Conservation (phyloP, 768 basidiomycete genomes). For the Pleurotus eryngii region DNA sequence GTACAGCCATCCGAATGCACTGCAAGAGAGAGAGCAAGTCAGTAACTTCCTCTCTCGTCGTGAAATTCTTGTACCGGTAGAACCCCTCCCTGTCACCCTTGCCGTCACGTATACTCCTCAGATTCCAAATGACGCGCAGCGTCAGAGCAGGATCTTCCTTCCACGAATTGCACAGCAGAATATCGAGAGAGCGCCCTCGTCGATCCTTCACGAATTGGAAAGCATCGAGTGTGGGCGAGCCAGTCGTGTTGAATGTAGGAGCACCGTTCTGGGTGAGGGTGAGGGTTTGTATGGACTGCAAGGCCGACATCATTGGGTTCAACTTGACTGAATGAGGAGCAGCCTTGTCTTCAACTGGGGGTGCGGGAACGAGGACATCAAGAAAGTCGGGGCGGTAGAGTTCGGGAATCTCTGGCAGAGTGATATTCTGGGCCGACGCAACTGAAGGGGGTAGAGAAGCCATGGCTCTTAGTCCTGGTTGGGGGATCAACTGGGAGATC, state of each 20-base stretch:
- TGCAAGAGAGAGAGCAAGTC: conserved; percentile 11
- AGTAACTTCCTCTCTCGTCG: neutral
- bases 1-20: conserved; percentile 67
- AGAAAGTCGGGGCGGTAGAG: conserved; percentile 55
- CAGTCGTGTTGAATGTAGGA: conserved; percentile 48
- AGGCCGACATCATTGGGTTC: conserved; percentile 56
- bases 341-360: conserved; percentile 2
- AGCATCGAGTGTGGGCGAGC: conserved; percentile 51
- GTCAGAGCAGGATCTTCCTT: conserved; percentile 54
- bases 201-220: conserved; percentile 41
- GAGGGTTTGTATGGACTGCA: conserved; percentile 37
- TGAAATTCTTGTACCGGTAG: conserved; percentile 37
- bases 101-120: conserved; percentile 69
- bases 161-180: conserved; percentile 50
- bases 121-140: conserved; percentile 63
- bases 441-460: neutral
- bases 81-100: conserved; percentile 59
- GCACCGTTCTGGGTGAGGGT: conserved; percentile 50
- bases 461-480: neutral
- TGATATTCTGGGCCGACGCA: conserved; percentile 40
- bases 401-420: conserved; percentile 56
- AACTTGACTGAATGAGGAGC: neutral
- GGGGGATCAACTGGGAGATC: neutral
- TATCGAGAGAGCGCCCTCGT: conserved; percentile 22
- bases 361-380: conserved; percentile 48